Base-by-base conservation (phyloP, 2,329 filamentous ascomycete species). In the Aspergillus latus region DNA sequence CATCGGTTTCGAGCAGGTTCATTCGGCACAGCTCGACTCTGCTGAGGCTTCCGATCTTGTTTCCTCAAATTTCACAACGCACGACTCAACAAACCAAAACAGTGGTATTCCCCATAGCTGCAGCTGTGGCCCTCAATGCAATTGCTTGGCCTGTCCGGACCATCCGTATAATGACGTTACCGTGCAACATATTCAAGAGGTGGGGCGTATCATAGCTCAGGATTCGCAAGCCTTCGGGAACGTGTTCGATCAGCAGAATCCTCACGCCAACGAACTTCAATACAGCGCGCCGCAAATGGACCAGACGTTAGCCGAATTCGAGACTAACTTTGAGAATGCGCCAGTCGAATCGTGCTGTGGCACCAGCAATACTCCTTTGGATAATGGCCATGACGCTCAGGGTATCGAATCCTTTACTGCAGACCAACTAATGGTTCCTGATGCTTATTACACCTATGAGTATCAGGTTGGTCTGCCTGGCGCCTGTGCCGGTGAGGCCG, bases 121-220 rank as follows among this genome's bases (percentile, higher is more conserved):
- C 56, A 66, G 65, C 43, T 79, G 77, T 58, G 77, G 77, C 21
- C 73, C 78, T 48, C 68, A 68, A 5, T 80, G 77, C 54, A 71
- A 78, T 59, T 80, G 77, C 59, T 60, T 79, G 30, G 77, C 74
- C 11, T 80, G 77, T 62, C 72, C 74, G 13, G 67, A 72, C 37
- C 77, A 80, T 62, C 77, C 77, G 2, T 79, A 73, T 60, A 80
- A 80, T 59, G 70, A 70, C 29, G 75, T 75, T 9, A 79, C 77
- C 1, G 67, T 72, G 50, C 71, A 77, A 48, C 73, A 76, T 58
- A 74, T 79, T 37, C 74, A 76, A 60, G 73, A 76, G 61, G 78
- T 79, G 74, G 75, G 76, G 42, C 68, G 69, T 36, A 67, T 77
- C 59, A 73, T 78, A 61, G 67, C 71, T 3, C 62, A 70, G 9